A percentile compares a stretch with the other conserved stretches of the same genome.
Evolutionary conservation across 495 filamentous ascomycete genomes (phyloP).

Genomic region (Pyrenopolyporus hunteri): DNA sequence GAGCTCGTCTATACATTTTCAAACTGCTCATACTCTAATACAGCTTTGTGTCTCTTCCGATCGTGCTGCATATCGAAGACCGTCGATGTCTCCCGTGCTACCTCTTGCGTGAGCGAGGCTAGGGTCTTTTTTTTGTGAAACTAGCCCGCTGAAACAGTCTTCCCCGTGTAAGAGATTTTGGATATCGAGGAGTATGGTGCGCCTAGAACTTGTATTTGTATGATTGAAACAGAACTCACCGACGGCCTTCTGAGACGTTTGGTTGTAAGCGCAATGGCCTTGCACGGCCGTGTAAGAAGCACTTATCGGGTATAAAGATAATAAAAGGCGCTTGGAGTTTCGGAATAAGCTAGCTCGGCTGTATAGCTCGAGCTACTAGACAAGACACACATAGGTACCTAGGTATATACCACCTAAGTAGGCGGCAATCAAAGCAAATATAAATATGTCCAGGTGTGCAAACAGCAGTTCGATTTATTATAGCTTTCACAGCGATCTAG

Average conservation of each 20-base stretch:
- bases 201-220: not conserved
- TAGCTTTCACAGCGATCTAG: too few species aligned
- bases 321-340: too few species aligned
- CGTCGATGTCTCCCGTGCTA: slow-evolving; percentile 7
- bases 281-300: not conserved
- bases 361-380: too few species aligned
- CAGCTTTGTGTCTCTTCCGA: slow-evolving; percentile 10
- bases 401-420: too few species aligned
- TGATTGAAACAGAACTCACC: too few species aligned
- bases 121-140: too few species aligned
- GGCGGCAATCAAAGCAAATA: too few species aligned
- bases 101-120: not conserved
- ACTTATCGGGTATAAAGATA: not conserved
- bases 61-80: not conserved
- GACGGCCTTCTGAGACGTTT: too few species aligned
- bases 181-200: not conserved
- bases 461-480: too few species aligned
- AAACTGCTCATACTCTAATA: slow-evolving; percentile 38
- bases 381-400: too few species aligned
- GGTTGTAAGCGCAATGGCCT: not conserved
- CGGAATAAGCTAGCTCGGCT: too few species aligned
- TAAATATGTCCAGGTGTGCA: too few species aligned
- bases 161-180: not conserved
- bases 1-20: slow-evolving; percentile 23
- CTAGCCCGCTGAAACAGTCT: not conserved